These are phyloP conservation scores for Sporisorium iseilematis-ciliati DNA, from an alignment of 1,284 basidiomycete species.

Conservation along the genomic window DNA sequence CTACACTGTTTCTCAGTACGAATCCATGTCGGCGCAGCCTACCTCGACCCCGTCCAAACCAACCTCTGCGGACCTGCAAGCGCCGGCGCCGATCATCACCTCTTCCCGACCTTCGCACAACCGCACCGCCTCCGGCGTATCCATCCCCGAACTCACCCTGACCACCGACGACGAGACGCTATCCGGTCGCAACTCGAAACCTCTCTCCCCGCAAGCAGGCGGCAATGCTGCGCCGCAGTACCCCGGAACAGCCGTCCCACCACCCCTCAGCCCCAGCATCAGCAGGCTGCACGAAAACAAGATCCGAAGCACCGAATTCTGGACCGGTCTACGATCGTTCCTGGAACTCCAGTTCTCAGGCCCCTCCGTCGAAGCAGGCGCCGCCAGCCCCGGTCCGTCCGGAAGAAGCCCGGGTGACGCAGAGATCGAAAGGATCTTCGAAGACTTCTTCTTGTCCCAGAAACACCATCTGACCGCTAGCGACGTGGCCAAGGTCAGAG, in stretches of 20 bases:
- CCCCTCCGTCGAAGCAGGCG: slow-evolving; percentile 38
- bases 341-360: slow-evolving; percentile 61
- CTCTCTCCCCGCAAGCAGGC: slow-evolving; percentile 36
- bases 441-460: slow-evolving; percentile 67
- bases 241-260: slow-evolving; percentile 32
- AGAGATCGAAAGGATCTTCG: slow-evolving; percentile 66
- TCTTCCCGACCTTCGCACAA: slow-evolving; percentile 41
- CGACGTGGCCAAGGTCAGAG: slow-evolving; percentile 63
- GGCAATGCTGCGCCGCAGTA: slow-evolving; percentile 32
- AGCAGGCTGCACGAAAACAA: slow-evolving; percentile 59
- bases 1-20: slow-evolving; percentile 61
- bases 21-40: slow-evolving; percentile 19
- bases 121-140: slow-evolving; percentile 58
- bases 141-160: slow-evolving; percentile 65
- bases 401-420: slow-evolving; percentile 54
- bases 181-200: slow-evolving; percentile 34
- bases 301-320: slow-evolving; percentile 62
- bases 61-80: slow-evolving; percentile 25
- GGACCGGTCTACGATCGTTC: slow-evolving; percentile 57
- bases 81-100: slow-evolving; percentile 39
- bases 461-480: slow-evolving; percentile 64
- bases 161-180: slow-evolving; percentile 63
- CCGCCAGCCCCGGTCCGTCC: slow-evolving; percentile 32
- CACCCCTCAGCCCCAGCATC: slow-evolving; percentile 54
- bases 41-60: slow-evolving; percentile 12